Evolutionary conservation across 2,329 filamentous ascomycete species (phyloP).

Genomic region (Cytospora schulzeri): DNA sequence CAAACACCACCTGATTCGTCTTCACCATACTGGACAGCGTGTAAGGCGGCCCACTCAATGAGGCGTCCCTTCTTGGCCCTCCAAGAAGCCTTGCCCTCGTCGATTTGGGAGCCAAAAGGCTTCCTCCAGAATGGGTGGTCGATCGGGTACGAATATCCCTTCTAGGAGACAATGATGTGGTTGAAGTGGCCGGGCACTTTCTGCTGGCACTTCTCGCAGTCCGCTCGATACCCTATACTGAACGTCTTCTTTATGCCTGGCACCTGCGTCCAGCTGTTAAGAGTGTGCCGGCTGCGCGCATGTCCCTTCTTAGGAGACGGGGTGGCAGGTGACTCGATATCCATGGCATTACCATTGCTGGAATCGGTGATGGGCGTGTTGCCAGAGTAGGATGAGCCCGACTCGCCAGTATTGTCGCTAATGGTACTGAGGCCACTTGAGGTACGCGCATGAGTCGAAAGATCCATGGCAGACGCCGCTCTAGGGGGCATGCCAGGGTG

Average conservation of each 20-base stretch:
- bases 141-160: conserved; percentile 18
- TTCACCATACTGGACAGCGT: not conserved
- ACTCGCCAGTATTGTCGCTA: conserved; percentile 24
- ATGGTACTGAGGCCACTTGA: conserved; percentile 33
- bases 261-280: conserved; percentile 59
- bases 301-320: conserved; percentile 57
- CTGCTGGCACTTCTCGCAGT: conserved; percentile 76
- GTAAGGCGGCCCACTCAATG: not conserved
- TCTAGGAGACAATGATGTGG: conserved; percentile 71
- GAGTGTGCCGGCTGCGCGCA: conserved; percentile 59
- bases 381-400: conserved; percentile 6
- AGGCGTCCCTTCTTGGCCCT: conserved; percentile 18
- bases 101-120: conserved; percentile 17
- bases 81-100: conserved; percentile 23
- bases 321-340: conserved; percentile 46
- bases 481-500: conserved; percentile 40
- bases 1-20: not conserved
- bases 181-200: conserved; percentile 80
- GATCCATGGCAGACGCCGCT: conserved; percentile 37
- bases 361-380: conserved; percentile 22
- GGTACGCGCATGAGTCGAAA: conserved; percentile 33
- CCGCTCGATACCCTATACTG: conserved; percentile 76
- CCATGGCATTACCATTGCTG: conserved; percentile 34
- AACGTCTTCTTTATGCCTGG: conserved; percentile 70
- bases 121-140: conserved; percentile 21